phyloP scores from a whole-genome alignment of 164 flowering plant species.

The Vitis amurensis region DNA sequence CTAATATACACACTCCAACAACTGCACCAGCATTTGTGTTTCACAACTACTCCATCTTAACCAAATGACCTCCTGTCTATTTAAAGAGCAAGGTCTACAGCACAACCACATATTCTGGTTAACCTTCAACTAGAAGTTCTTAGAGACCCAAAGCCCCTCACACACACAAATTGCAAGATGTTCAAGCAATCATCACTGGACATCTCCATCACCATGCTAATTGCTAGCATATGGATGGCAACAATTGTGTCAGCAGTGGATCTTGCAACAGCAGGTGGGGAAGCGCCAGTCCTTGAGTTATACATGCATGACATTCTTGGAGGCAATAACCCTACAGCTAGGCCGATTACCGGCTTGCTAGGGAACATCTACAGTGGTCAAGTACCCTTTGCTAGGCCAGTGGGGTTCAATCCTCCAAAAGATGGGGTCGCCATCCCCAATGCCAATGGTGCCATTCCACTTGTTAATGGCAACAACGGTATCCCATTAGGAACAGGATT shows the following conservation, averaged over 20 bases:
- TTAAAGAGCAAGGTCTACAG: neutral
- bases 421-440: slow-evolving; percentile 72
- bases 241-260: slow-evolving; percentile 19
- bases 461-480: slow-evolving; percentile 59
- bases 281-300: slow-evolving; percentile 49
- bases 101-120: neutral
- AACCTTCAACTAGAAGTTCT: slow-evolving; percentile 6
- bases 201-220: slow-evolving; percentile 20
- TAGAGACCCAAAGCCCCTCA: neutral
- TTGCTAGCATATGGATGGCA: slow-evolving; percentile 17
- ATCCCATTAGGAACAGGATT: slow-evolving; percentile 80
- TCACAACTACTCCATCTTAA: slow-evolving; percentile 17
- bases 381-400: slow-evolving; percentile 83
- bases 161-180: slow-evolving; percentile 21
- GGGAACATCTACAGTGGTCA: slow-evolving; percentile 87
- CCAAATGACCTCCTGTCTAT: slow-evolving; percentile 4
- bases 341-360: slow-evolving; percentile 82
- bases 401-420: slow-evolving; percentile 61
- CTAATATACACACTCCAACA: slow-evolving; percentile 7
- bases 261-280: slow-evolving; percentile 17
- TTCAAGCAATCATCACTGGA: slow-evolving; percentile 20
- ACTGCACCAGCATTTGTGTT: slow-evolving; percentile 16
- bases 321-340: slow-evolving; percentile 73
- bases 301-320: slow-evolving; percentile 92
- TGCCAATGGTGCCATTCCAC: slow-evolving; percentile 78